Percentiles rank a stretch among this genome's conserved stretches.
phyloP scores from a whole-genome alignment of 495 filamentous ascomycete genomes.

The Lasiosphaeris hirsuta region DNA sequence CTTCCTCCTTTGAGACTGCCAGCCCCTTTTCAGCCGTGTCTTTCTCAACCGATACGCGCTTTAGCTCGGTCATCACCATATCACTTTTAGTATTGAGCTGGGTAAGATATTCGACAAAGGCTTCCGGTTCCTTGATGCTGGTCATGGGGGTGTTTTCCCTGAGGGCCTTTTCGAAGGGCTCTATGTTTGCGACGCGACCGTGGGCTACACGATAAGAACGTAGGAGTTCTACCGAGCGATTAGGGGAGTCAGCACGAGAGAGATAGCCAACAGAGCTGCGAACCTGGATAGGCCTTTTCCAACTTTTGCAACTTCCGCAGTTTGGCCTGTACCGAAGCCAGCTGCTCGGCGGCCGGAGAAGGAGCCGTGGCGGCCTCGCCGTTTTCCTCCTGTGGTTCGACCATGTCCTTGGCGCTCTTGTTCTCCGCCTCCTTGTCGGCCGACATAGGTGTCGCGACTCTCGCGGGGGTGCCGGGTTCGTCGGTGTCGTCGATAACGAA shows the following conservation, averaged over 20 bases:
- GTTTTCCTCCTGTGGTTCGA: slow-evolving; percentile 6
- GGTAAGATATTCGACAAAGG: slow-evolving; percentile 89
- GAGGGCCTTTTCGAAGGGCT: slow-evolving; percentile 86
- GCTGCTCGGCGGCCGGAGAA: slow-evolving; percentile 50
- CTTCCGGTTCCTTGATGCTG: slow-evolving; percentile 78
- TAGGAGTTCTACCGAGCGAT: slow-evolving; percentile 64
- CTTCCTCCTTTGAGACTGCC: slow-evolving; percentile 63
- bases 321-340: slow-evolving; percentile 66
- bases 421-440: slow-evolving; percentile 32
- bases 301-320: slow-evolving; percentile 78
- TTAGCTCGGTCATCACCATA: slow-evolving; percentile 91
- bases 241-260: background rate
- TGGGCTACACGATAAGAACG: slow-evolving; percentile 90
- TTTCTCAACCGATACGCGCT: slow-evolving; percentile 74
- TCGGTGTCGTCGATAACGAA: slow-evolving; percentile 76
- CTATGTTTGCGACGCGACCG: slow-evolving; percentile 76
- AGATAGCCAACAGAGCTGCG: background rate
- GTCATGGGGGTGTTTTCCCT: slow-evolving; percentile 88
- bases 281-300: slow-evolving; percentile 82
- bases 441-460: slow-evolving; percentile 47
- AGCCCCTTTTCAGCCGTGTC: slow-evolving; percentile 76
- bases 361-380: slow-evolving; percentile 9
- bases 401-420: slow-evolving; percentile 30
- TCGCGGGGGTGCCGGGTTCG: slow-evolving; percentile 47
- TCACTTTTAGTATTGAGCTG: slow-evolving; percentile 81